Percentiles rank a stretch among this genome's conserved stretches.
Evolutionary conservation across 768 basidiomycete species (phyloP).

Genomic region (Paxillus rubicundulus): DNA sequence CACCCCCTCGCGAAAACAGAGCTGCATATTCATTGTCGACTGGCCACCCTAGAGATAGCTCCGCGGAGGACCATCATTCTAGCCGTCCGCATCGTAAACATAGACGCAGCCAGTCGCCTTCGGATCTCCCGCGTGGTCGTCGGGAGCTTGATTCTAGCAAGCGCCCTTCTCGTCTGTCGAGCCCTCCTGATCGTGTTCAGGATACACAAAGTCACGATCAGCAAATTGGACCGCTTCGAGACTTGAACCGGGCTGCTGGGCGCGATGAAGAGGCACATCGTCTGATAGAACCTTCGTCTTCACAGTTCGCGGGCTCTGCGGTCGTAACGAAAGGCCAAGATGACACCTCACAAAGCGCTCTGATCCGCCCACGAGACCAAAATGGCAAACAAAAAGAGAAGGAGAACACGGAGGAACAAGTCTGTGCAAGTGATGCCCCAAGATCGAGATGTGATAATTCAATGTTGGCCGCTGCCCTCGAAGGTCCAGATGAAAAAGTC

Average conservation of each 20-base stretch:
- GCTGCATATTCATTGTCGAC: constrained; percentile 1
- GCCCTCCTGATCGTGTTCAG: background rate
- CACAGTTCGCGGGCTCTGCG: background rate
- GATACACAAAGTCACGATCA: constrained; percentile 1
- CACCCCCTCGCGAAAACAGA: constrained; percentile 5
- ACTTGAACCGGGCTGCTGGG: background rate
- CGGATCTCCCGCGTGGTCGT: background rate
- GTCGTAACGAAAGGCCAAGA: background rate
- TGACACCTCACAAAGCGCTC: background rate
- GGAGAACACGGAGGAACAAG: background rate
- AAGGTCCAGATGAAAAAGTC: background rate
- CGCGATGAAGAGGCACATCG: background rate
- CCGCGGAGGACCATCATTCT: constrained; percentile 7
- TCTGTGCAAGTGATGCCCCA: background rate
- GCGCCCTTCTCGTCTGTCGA: background rate
- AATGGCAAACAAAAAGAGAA: constrained; percentile 8
- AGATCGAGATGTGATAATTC: constrained; percentile 5
- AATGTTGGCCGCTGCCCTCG: background rate
- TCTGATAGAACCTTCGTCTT: background rate
- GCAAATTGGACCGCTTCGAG: background rate
- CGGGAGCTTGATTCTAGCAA: constrained; percentile 2
- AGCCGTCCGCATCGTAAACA: constrained; percentile 1
- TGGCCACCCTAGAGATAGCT: background rate
- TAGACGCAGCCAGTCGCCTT: constrained; percentile 4
- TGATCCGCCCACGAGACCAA: constrained; percentile 1